Evolutionary conservation across 225 moss, liverwort and hornwort genomes (phyloP).

Genomic region (Pleurozium schreberi): DNA sequence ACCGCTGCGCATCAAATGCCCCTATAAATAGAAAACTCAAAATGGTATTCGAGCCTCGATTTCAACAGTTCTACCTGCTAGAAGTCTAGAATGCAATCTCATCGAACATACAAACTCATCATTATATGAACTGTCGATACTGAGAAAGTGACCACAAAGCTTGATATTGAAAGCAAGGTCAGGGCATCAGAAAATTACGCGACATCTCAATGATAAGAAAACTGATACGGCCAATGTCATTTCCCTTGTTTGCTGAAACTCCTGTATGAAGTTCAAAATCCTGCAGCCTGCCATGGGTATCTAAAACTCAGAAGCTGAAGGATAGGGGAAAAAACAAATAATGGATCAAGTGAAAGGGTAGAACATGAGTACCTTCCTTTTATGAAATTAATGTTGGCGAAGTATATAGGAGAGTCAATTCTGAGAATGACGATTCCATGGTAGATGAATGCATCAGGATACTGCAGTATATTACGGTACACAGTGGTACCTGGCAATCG

Average conservation of each 20-base stretch:
- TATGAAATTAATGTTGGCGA: conserved; percentile 76
- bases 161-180: not conserved
- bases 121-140: not conserved
- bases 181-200: conserved; percentile 36
- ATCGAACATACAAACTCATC: not conserved
- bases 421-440: conserved; percentile 90
- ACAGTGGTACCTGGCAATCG: conserved; percentile 94
- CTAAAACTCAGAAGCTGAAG: not conserved
- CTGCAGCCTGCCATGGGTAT: conserved; percentile 33
- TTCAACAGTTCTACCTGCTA: not conserved
- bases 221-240: conserved; percentile 33
- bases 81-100: not conserved
- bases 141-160: not conserved
- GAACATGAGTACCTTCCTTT: conserved; percentile 46
- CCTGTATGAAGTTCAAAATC: conserved; percentile 56
- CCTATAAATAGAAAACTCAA: not conserved
- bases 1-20: conserved; percentile 47
- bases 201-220: conserved; percentile 97
- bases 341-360: not conserved
- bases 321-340: not conserved
- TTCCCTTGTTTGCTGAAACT: conserved; percentile 45
- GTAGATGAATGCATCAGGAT: conserved; percentile 87
- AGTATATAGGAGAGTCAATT: conserved; percentile 97
- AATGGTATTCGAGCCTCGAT: not conserved
- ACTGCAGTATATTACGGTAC: conserved; percentile 75